These are phyloP conservation scores for Verbena officinalis DNA, from an alignment of 257 asterid genomes.

Conservation along the genomic window DNA sequence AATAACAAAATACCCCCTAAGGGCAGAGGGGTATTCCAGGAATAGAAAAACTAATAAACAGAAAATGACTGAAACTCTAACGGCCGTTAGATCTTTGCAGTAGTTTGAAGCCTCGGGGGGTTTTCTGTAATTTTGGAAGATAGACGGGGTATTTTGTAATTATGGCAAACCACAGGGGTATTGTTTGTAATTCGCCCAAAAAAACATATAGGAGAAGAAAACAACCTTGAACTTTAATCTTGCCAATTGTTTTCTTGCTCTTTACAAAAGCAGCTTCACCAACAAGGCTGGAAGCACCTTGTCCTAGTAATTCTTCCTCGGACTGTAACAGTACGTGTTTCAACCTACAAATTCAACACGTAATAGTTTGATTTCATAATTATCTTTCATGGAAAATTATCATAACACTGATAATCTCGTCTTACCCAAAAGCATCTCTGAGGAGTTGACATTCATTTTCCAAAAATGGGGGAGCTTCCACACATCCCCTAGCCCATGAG, in stretches of 20 bases:
- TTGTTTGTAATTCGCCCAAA: no score
- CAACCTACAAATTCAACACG: conserved; percentile 47
- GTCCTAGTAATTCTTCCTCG: conserved; percentile 84
- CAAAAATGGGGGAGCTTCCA: conserved; percentile 78
- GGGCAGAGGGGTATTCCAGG: no score
- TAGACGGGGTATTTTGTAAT: no score
- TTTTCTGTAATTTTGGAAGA: no score
- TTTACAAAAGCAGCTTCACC: conserved; percentile 79
- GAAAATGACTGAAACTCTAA: no score
- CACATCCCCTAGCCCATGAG: conserved; percentile 77
- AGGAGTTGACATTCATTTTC: conserved; percentile 87
- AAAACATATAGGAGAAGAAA: no score
- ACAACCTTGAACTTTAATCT: conserved; percentile 86
- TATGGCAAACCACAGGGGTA: no score
- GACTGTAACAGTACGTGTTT: conserved; percentile 75
- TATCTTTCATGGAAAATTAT: background rate
- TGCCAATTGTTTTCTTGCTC: conserved; percentile 82
- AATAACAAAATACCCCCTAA: no score
- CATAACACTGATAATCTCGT: background rate
- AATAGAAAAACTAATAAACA: no score
- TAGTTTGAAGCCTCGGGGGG: no score
- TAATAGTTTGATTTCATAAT: conserved; percentile 9
- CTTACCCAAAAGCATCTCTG: conserved; percentile 91
- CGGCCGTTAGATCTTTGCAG: no score
- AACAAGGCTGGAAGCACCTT: conserved; percentile 63